These are phyloP conservation scores for Calophaca sinica DNA, from an alignment of 306 rosid genomes.

Conservation along the genomic window DNA sequence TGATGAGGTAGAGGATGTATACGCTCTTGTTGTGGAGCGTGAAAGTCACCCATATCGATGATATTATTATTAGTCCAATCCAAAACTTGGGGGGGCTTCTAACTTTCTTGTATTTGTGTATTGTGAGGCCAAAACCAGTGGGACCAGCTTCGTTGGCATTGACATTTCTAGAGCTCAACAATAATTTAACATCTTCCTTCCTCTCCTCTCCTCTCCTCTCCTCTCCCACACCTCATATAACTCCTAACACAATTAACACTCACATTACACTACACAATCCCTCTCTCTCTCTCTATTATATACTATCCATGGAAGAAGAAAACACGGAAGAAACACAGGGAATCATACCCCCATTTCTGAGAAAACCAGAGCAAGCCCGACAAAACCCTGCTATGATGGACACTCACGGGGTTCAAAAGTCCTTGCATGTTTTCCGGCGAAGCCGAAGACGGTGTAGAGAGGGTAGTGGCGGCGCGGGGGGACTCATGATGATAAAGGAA, in stretches of 20 bases:
- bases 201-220: neutral
- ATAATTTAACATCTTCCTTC: slow-evolving; percentile 59
- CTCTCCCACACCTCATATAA: slow-evolving; percentile 22
- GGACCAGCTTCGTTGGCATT: slow-evolving; percentile 95
- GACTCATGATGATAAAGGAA: neutral
- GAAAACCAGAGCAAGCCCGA: too few relatives aligned
- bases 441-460: slow-evolving; percentile 29
- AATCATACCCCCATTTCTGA: slow-evolving; percentile 52
- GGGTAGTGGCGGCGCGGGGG: neutral
- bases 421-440: slow-evolving; percentile 44
- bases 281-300: neutral
- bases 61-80: neutral
- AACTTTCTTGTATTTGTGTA: slow-evolving; percentile 9
- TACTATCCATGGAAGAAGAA: slow-evolving; percentile 46
- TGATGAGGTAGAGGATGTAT: neutral
- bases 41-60: slow-evolving; percentile 13
- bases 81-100: slow-evolving; percentile 39
- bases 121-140: slow-evolving; percentile 57
- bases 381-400: slow-evolving; percentile 16
- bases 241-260: slow-evolving; percentile 4
- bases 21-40: slow-evolving; percentile 48
- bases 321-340: slow-evolving; percentile 26
- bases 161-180: slow-evolving; percentile 79
- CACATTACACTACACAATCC: neutral
- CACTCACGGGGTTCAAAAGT: slow-evolving; percentile 27